A percentile compares a stretch with the other conserved stretches of the same genome.
Conservation (phyloP, 2,329 filamentous ascomycete species). For the Aspergillus sp. region DNA sequence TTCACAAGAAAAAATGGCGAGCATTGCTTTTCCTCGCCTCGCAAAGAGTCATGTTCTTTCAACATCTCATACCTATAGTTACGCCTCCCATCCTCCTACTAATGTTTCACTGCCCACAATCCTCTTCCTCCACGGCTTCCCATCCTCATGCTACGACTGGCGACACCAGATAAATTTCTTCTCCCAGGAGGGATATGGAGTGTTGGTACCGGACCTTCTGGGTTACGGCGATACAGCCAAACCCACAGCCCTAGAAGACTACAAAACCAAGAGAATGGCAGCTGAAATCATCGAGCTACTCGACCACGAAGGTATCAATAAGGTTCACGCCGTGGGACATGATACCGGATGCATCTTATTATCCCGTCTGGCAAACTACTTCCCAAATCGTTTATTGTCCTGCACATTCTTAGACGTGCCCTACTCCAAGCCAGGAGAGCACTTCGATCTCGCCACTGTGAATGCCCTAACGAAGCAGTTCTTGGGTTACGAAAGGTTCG, state of each 20-base stretch:
- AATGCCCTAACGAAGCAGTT: conserved; percentile 21
- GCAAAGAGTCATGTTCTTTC: conserved; percentile 17
- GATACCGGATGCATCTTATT: conserved; percentile 27
- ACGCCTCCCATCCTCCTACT: conserved; percentile 26
- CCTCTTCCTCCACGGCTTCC: conserved; percentile 52
- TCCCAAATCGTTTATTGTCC: conserved; percentile 18
- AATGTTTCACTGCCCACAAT: conserved; percentile 33
- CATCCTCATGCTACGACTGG: conserved; percentile 50
- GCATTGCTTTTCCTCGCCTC: conserved; percentile 18
- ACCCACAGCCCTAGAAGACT: conserved; percentile 26
- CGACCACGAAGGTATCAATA: conserved; percentile 22
- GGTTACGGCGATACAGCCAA: conserved; percentile 40
- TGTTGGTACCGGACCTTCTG: conserved; percentile 46
- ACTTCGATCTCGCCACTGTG: conserved; percentile 22
- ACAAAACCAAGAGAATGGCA: conserved; percentile 33
- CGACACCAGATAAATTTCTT: conserved; percentile 39
- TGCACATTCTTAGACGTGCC: conserved; percentile 22
- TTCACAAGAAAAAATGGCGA: conserved; percentile 12
- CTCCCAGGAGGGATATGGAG: conserved; percentile 39
- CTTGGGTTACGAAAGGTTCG: conserved; percentile 24
- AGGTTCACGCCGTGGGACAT: conserved; percentile 26
- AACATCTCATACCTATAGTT: conserved; percentile 26
- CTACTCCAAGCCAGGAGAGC: conserved; percentile 19
- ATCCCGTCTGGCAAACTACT: conserved; percentile 27
- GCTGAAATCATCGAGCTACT: conserved; percentile 37